Evolutionary conservation across 2,329 filamentous ascomycete species (phyloP), one percentile per base, ranked within the genome.

Genomic region (Lecanicillium sp.): DNA sequence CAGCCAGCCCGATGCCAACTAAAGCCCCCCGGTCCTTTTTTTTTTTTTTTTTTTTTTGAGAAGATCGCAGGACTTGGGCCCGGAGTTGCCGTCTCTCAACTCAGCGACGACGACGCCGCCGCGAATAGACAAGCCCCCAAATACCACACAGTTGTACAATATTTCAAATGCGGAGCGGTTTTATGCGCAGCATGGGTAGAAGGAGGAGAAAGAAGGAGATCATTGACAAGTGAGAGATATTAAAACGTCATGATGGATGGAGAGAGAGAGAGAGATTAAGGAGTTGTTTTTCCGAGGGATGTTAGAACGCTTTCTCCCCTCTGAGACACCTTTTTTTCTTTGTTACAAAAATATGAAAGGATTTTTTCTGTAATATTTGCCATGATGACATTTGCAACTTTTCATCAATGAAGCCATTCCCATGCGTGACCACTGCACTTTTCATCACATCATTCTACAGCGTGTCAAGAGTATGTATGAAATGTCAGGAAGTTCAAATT

Each of bases 1-100:
- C 65, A 83, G 81, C 71, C 90, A 95, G 77, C 90, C 90, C 63
- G 90, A 95, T 71, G 90, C 90, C 79, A 81, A 79, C 83, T 79
- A 73, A 67, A 59, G 37, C 27, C 41, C 43, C 15, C 30, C 26
- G 26, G 26, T 7, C 26, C 26, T 29, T n/a, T n/a, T n/a, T n/a
- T n/a, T n/a, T n/a, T n/a, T n/a, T n/a, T n/a, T n/a, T n/a, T n/a
- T n/a, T n/a, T n/a, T n/a, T n/a, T n/a, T n/a, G n/a, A n/a, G n/a
- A n/a, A n/a, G n/a, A n/a, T n/a, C n/a, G n/a, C n/a, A n/a, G n/a
- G n/a, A n/a, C n/a, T n/a, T n/a, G n/a, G n/a, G n/a, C n/a, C n/a
- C n/a, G n/a, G n/a, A n/a, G n/a, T n/a, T n/a, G n/a, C n/a, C 14
- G 27, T 14, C 9, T 29, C 12, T 27, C 20, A n/a, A 8, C 29